These are phyloP conservation scores for Schizopora paradoxa DNA, from an alignment of 1,284 basidiomycete species.

Conservation along the genomic window DNA sequence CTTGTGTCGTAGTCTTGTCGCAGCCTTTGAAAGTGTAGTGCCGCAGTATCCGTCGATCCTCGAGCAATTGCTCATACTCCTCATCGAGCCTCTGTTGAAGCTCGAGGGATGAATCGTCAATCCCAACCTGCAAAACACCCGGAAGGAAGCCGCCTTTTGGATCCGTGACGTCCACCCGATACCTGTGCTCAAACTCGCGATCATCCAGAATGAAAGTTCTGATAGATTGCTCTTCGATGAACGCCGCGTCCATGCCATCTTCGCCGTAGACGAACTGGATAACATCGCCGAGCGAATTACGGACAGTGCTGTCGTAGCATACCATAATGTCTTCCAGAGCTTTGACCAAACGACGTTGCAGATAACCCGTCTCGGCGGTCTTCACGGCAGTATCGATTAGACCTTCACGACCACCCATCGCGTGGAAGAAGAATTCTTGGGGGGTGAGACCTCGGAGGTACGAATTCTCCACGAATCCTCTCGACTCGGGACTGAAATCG, in stretches of 20 bases:
- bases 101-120: slow-evolving; percentile 85
- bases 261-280: slow-evolving; percentile 98
- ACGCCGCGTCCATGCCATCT: slow-evolving; percentile 98
- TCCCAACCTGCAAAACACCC: slow-evolving; percentile 88
- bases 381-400: slow-evolving; percentile 99
- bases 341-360: slow-evolving; percentile 96
- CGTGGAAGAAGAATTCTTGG: slow-evolving; percentile 99
- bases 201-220: slow-evolving; percentile 85
- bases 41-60: slow-evolving; percentile 77
- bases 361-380: slow-evolving; percentile 99
- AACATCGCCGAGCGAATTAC: slow-evolving; percentile 93
- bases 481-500: slow-evolving; percentile 97
- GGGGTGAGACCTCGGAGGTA: slow-evolving; percentile 96
- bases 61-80: slow-evolving; percentile 74
- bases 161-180: slow-evolving; percentile 90
- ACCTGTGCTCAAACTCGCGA: slow-evolving; percentile 84
- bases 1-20: slow-evolving; percentile 68
- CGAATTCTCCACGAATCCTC: slow-evolving; percentile 99
- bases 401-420: slow-evolving; percentile 99
- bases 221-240: slow-evolving; percentile 93
- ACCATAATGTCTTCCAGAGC: slow-evolving; percentile 98
- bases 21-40: slow-evolving; percentile 81
- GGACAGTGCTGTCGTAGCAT: slow-evolving; percentile 95
- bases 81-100: slow-evolving; percentile 89
- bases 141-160: slow-evolving; percentile 70